Conservation (phyloP, 208 protist genomes). For the Trypanosoma melophagium region DNA sequence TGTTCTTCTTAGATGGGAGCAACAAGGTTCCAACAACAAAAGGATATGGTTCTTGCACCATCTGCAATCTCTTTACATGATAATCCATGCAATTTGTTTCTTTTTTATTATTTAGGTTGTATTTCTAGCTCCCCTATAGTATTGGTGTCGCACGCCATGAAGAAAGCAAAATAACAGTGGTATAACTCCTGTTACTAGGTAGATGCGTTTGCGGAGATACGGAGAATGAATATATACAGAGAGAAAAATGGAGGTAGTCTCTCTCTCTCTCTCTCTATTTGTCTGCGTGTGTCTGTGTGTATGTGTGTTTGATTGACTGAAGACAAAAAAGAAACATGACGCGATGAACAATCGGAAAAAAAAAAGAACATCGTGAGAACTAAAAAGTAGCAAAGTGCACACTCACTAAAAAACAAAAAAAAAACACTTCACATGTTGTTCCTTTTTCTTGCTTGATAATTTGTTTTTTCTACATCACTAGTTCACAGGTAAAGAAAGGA, state of each 20-base stretch:
- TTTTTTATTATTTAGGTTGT: not conserved
- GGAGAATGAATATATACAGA: not conserved
- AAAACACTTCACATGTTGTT: not conserved
- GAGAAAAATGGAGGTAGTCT: not conserved
- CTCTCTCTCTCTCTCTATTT: not conserved
- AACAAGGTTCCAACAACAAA: not conserved
- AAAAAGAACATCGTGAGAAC: not conserved
- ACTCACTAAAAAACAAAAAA: slow-evolving; percentile 1
- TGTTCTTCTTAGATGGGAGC: no score
- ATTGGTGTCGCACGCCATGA: no score
- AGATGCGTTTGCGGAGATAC: not conserved
- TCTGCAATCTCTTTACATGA: no score
- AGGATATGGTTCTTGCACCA: no score
- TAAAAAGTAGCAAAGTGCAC: not conserved
- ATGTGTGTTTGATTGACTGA: not conserved
- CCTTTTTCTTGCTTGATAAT: slow-evolving; percentile 4
- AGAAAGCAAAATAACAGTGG: not conserved
- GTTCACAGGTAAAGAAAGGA: not conserved
- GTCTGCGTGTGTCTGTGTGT: no score
- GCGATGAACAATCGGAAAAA: no score
- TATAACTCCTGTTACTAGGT: not conserved
- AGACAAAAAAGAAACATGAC: not conserved
- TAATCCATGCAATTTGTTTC: no score
- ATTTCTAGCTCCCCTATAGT: not conserved
- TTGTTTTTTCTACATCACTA: slow-evolving; percentile 19